phyloP scores from a whole-genome alignment of 1,139 yeast species.

The Yamadazyma triangularis region DNA sequence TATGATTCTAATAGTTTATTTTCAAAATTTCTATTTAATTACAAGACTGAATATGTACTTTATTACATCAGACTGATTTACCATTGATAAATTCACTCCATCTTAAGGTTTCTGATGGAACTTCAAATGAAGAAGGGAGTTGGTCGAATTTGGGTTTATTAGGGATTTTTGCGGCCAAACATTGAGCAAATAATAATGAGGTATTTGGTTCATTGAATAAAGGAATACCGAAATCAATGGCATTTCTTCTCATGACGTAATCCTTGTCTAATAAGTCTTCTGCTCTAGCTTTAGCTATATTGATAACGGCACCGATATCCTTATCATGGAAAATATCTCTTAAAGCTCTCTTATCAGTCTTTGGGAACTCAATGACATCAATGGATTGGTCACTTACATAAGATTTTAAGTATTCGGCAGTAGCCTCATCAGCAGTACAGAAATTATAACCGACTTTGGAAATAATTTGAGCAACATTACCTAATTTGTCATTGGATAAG shows the following conservation, averaged over 20 bases:
- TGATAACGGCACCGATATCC: constrained; percentile 82
- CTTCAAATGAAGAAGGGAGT: constrained; percentile 42
- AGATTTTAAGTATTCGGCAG: constrained; percentile 59
- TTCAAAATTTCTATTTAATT: too few species aligned
- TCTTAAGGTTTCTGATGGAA: constrained; percentile 84
- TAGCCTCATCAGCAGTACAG: constrained; percentile 71
- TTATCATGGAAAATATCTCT: constrained; percentile 89
- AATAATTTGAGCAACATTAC: constrained; percentile 65
- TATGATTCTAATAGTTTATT: too few species aligned
- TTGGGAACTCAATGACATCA: constrained; percentile 81
- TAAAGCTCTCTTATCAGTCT: constrained; percentile 85
- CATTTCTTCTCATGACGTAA: constrained; percentile 97
- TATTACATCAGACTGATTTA: constrained; percentile 58
- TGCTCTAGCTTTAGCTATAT: constrained; percentile 88
- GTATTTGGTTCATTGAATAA: constrained; percentile 96
- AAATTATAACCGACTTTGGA: constrained; percentile 76
- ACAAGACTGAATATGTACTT: neutral
- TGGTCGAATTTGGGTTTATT: constrained; percentile 43
- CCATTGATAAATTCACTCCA: constrained; percentile 98
- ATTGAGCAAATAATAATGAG: constrained; percentile 78
- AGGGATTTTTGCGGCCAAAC: constrained; percentile 70
- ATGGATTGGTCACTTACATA: constrained; percentile 44
- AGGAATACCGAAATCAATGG: constrained; percentile 96
- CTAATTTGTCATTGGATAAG: constrained; percentile 63
- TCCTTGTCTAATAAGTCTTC: constrained; percentile 80